These are phyloP conservation scores for Mallotus repandus DNA, from an alignment of 441 rosid species.

Conservation along the genomic window DNA sequence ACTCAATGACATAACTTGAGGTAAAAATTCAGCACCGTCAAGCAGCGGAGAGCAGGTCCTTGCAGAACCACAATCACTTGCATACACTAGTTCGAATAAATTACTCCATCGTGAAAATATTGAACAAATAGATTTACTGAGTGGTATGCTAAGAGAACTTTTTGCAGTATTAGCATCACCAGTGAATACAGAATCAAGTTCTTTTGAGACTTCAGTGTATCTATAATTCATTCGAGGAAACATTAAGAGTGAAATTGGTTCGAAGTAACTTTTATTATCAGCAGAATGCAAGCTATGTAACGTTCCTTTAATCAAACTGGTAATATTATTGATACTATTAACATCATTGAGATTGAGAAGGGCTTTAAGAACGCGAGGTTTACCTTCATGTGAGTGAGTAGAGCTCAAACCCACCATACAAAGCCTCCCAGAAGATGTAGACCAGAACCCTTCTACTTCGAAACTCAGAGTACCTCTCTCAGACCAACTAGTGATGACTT, in stretches of 20 bases:
- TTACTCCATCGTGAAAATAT: background rate
- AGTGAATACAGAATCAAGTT: constrained; percentile 20
- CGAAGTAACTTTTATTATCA: constrained; percentile 35
- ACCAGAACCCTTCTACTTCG: constrained; percentile 65
- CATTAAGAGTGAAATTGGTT: constrained; percentile 50
- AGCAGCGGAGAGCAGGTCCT: constrained; percentile 29
- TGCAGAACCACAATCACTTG: constrained; percentile 27
- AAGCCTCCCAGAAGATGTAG: constrained; percentile 57
- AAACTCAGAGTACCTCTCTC: constrained; percentile 33
- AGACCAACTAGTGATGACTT: background rate
- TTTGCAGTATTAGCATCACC: constrained; percentile 14
- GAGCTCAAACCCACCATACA: constrained; percentile 81
- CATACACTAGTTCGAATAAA: constrained; percentile 21
- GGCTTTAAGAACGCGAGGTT: too few relatives aligned
- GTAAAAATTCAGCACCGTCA: constrained; percentile 23
- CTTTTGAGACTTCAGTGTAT: constrained; percentile 22
- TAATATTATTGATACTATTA: constrained; percentile 46
- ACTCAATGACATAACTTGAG: constrained; percentile 26
- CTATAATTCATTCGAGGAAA: constrained; percentile 32
- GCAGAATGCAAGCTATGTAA: constrained; percentile 44
- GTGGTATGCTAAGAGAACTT: constrained; percentile 22
- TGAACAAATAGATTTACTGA: constrained; percentile 27
- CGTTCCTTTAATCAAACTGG: constrained; percentile 59
- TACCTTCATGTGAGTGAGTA: background rate
- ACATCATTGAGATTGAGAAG: constrained; percentile 28